phyloP scores from a whole-genome alignment of 2,329 filamentous ascomycete species.

The Aspergillus floridensis region DNA sequence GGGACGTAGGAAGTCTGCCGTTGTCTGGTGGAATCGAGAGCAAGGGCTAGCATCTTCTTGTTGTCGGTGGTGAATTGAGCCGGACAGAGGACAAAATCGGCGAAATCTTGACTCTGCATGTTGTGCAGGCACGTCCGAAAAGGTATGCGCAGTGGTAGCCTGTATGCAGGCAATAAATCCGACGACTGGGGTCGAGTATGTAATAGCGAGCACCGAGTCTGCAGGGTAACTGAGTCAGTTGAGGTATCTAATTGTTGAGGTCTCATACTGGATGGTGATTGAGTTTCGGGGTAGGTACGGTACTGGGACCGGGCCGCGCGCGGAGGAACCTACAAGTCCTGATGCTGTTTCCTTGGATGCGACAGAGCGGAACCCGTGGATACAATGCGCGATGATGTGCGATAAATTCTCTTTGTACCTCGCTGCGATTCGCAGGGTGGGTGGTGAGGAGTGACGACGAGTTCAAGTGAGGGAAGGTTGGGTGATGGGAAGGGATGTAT shows the following conservation, averaged over 20 bases:
- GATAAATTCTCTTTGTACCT: too few relatives aligned
- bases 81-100: constrained; percentile 24
- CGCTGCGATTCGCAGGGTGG: too few relatives aligned
- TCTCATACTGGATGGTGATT: constrained; percentile 5
- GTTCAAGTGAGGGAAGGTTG: neutral
- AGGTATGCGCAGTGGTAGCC: constrained; percentile 3
- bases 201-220: constrained; percentile 10
- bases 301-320: constrained; percentile 16
- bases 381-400: neutral
- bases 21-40: constrained; percentile 31
- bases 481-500: neutral
- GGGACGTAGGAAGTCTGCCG: constrained; percentile 32
- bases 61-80: constrained; percentile 10
- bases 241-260: constrained; percentile 6
- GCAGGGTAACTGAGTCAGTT: constrained; percentile 9
- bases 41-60: constrained; percentile 33
- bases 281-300: neutral
- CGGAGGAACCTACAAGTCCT: constrained; percentile 13
- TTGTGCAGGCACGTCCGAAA: constrained; percentile 9
- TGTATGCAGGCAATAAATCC: constrained; percentile 8
- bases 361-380: neutral
- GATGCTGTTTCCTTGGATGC: neutral
- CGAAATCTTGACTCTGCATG: constrained; percentile 22
- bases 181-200: constrained; percentile 5
- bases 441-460: too few relatives aligned